Evolutionary conservation across 129 eudicot genomes (phyloP).

Genomic region (Chrysanthemum lavandulifolium): DNA sequence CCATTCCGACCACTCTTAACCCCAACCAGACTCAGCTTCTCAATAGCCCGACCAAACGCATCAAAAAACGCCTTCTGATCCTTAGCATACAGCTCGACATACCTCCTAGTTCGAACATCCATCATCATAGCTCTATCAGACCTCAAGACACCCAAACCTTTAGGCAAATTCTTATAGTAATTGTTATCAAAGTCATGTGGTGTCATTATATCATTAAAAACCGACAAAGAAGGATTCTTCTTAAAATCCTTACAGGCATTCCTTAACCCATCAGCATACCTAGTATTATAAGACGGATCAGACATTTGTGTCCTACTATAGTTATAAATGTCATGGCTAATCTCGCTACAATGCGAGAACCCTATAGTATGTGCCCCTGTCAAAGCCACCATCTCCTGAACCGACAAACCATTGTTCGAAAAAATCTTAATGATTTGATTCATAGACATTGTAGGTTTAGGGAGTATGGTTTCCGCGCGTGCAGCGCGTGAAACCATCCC

Average conservation of each 20-base stretch:
- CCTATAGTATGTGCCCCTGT: slow-evolving; percentile 8
- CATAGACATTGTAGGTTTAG: slow-evolving; percentile 4
- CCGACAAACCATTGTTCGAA: background rate
- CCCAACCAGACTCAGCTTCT: slow-evolving; percentile 62
- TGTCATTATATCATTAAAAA: slow-evolving; percentile 14
- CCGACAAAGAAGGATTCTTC: slow-evolving; percentile 2
- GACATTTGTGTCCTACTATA: background rate
- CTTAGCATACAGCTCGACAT: slow-evolving; percentile 44
- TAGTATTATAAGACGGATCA: slow-evolving; percentile 8
- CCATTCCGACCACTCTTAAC: slow-evolving; percentile 66
- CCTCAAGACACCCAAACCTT: slow-evolving; percentile 63
- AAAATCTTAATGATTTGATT: background rate
- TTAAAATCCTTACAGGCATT: slow-evolving; percentile 2
- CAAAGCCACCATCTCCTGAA: slow-evolving; percentile 10
- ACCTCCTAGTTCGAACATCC: slow-evolving; percentile 23
- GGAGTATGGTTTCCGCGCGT: background rate
- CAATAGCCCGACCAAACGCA: slow-evolving; percentile 67
- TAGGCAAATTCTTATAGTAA: slow-evolving; percentile 56
- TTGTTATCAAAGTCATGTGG: slow-evolving; percentile 51
- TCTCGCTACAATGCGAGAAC: slow-evolving; percentile 5
- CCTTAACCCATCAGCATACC: slow-evolving; percentile 1
- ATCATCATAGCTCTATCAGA: slow-evolving; percentile 54
- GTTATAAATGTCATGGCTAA: background rate
- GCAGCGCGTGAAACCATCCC: slow-evolving; percentile 4
- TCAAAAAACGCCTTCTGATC: slow-evolving; percentile 51